Base-by-base conservation (phyloP, 2,329 filamentous ascomycete genomes). In the Neofusicoccum umdonicola region DNA sequence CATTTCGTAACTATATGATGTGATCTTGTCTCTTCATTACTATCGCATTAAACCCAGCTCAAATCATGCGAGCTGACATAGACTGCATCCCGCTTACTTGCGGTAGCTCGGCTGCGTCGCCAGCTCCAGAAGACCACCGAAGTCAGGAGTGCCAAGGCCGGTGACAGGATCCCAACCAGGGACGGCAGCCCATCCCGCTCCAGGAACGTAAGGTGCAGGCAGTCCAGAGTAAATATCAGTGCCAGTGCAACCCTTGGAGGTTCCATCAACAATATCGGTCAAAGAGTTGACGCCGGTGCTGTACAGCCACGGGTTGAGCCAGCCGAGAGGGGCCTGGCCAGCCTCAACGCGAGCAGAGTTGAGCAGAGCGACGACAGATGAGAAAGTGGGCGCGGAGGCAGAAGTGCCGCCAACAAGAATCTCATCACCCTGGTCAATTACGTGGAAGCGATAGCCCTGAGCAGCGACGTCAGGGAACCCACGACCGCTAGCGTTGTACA, bases 121-220 rank as follows among this genome's bases (percentile, higher is more conserved):
- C 42, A 77, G 66, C 65, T 71, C 67, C 35, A 77, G 67, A 52
- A 78, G 67, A 67, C 74, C 70, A 52, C 69, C 69, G 62, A 78
- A 76, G 52, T 77, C 71, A 0, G 76, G 76, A 34, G 76, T 78
- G 5, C 76, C 76, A 39, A 75, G 71, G 0, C 81, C 81, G 13
- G 81, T 83, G 4, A 79, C 81, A 0, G 82, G 81, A 70, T 84
- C 81, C 82, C 82, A 84, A 2, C 81, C 81, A 35, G 71, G 66
- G 0, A 80, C 82, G 22, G 82, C 82, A 71, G 83, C 83, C 81
- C 82, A 84, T 44, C 79, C 77, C 1, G 83, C 82, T 69, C 79
- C 76, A 2, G 76, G 78, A 4, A 84, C 77, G 56, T 69, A 69
- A 1, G 77, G 78, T 35, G 81, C 75, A 0, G 66, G 37, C 3